A percentile compares a stretch with the other conserved stretches of the same genome.
Evolutionary conservation across 1,284 basidiomycete genomes (phyloP).

Genomic region (Pyrrhoderma noxium): DNA sequence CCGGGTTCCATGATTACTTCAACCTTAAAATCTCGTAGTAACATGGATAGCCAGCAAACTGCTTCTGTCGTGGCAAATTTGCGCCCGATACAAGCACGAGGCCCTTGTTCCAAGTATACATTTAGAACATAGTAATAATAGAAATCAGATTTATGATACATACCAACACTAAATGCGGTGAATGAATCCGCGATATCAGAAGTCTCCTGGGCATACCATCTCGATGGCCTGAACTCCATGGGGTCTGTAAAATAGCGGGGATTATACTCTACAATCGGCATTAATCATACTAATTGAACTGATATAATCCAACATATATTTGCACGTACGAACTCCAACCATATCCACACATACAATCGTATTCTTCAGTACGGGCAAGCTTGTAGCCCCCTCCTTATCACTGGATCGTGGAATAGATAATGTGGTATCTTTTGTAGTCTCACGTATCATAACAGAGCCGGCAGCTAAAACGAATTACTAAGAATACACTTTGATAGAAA

Average conservation of each 20-base stretch:
- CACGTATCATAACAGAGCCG: conserved; percentile 18
- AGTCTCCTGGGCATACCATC: conserved; percentile 31
- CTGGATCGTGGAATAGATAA: conserved; percentile 9
- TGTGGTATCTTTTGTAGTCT: conserved; percentile 17
- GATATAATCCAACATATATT: background rate
- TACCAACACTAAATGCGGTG: conserved; percentile 42
- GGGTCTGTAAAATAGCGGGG: conserved; percentile 35
- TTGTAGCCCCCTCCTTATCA: conserved; percentile 13
- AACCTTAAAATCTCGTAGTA: conserved; percentile 46
- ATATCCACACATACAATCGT: conserved; percentile 38
- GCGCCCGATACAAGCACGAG: conserved; percentile 47
- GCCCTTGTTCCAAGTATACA: conserved; percentile 27
- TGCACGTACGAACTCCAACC: conserved; percentile 41
- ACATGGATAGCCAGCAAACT: conserved; percentile 41
- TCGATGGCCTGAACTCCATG: conserved; percentile 31
- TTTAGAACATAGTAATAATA: background rate
- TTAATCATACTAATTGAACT: background rate
- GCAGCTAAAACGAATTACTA: conserved; percentile 13
- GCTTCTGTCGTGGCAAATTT: conserved; percentile 47
- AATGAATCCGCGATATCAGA: conserved; percentile 30
- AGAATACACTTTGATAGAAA: conserved; percentile 6
- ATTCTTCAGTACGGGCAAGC: conserved; percentile 26
- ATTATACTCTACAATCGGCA: conserved; percentile 27
- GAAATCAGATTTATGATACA: conserved; percentile 14
- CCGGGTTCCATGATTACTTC: conserved; percentile 34